Conservation (phyloP, 1,284 basidiomycete species). For the Schizopora paradoxa region DNA sequence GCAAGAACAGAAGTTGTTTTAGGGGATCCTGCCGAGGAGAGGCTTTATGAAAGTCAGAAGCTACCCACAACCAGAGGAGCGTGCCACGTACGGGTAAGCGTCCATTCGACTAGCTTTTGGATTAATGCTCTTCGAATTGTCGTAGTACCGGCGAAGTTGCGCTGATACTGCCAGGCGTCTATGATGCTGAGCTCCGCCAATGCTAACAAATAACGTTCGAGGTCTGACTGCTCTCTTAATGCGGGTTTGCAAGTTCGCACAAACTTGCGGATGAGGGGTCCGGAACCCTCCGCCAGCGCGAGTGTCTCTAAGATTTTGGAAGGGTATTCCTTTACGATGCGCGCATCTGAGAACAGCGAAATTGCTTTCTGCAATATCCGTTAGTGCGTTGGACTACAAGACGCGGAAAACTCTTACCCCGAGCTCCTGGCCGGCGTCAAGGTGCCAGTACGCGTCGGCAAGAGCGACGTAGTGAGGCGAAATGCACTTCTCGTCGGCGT, state of each 20-base stretch:
- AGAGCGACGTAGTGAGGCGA: constrained; percentile 67
- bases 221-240: constrained; percentile 58
- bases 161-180: constrained; percentile 70
- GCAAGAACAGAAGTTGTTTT: constrained; percentile 54
- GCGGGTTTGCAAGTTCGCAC: constrained; percentile 64
- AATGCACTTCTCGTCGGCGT: constrained; percentile 50
- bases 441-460: constrained; percentile 74
- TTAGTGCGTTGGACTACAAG: constrained; percentile 2
- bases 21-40: constrained; percentile 51
- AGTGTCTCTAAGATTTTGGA: constrained; percentile 71
- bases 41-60: constrained; percentile 33
- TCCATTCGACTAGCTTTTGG: constrained; percentile 59
- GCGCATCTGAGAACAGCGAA: constrained; percentile 63
- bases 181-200: constrained; percentile 56
- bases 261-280: constrained; percentile 57
- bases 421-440: constrained; percentile 63
- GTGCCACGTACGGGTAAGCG: constrained; percentile 54
- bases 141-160: constrained; percentile 55
- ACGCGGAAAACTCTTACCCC: constrained; percentile 33
- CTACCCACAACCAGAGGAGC: constrained; percentile 2
- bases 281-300: constrained; percentile 43
- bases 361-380: constrained; percentile 49
- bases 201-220: constrained; percentile 61
- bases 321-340: constrained; percentile 65
- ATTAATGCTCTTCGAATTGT: constrained; percentile 49